Percentiles rank a stretch among this genome's conserved stretches.
phyloP scores from a whole-genome alignment of 106 monocot genomes.

The Acorus gramineus region DNA sequence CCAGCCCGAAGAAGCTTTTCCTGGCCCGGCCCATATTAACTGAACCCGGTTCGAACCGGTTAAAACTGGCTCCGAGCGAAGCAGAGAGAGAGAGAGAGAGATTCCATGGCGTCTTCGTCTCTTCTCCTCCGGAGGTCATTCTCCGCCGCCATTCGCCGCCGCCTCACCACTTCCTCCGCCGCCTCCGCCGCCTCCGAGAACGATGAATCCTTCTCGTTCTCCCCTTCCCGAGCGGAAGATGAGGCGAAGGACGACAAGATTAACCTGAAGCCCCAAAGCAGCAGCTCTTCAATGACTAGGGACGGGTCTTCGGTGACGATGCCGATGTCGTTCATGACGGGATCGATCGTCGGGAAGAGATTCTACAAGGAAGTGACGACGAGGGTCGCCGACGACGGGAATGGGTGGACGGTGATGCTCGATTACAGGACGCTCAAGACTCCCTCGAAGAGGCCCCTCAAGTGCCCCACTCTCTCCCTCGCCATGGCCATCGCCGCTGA shows the following conservation, averaged over 20 bases:
- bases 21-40: too few species aligned
- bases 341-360: constrained; percentile 85
- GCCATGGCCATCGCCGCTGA: constrained; percentile 90
- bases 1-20: too few species aligned
- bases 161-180: neutral
- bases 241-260: constrained; percentile 30
- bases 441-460: constrained; percentile 70
- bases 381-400: constrained; percentile 71
- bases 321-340: constrained; percentile 88
- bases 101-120: constrained; percentile 5
- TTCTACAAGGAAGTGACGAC: constrained; percentile 87
- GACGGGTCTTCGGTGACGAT: constrained; percentile 66
- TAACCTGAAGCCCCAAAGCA: constrained; percentile 34
- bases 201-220: neutral
- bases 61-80: too few species aligned
- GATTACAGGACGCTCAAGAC: constrained; percentile 92
- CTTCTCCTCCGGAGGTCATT: constrained; percentile 4
- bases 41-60: too few species aligned
- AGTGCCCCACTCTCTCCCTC: constrained; percentile 66
- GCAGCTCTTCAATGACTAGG: constrained; percentile 20
- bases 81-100: too few species aligned
- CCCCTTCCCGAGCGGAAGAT: neutral
- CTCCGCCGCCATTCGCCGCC: neutral
- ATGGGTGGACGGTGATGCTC: constrained; percentile 97
- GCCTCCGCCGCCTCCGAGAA: neutral